phyloP scores from a whole-genome alignment of 2,329 filamentous ascomycete species.

The Lasiodiplodia hormozganensis region DNA sequence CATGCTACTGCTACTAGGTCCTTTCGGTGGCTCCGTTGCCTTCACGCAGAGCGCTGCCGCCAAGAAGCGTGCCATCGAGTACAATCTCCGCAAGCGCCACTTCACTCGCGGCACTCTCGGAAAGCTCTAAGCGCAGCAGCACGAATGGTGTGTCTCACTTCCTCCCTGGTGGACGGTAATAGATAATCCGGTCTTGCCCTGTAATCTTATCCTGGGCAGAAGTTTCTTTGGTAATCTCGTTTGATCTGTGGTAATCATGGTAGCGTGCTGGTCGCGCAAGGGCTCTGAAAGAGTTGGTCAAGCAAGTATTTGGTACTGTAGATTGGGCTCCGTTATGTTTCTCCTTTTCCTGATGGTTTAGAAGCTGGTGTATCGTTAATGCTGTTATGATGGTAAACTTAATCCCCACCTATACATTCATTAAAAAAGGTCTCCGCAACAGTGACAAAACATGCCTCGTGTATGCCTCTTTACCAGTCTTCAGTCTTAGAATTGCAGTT shows the following conservation, averaged over 20 bases:
- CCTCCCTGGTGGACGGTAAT: conserved; percentile 19
- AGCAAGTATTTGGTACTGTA: background rate
- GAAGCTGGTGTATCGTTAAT: conserved; percentile 19
- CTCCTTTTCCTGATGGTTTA: background rate
- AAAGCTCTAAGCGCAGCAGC: conserved; percentile 36
- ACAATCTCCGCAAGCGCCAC: conserved; percentile 51
- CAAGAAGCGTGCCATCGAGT: conserved; percentile 68
- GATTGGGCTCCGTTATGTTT: conserved; percentile 1
- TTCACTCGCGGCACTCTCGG: conserved; percentile 45
- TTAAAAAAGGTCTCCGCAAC: background rate
- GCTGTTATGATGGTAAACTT: conserved; percentile 27
- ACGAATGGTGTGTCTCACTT: background rate
- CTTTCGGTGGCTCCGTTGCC: conserved; percentile 71
- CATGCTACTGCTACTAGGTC: conserved; percentile 49
- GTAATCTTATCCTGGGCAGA: background rate
- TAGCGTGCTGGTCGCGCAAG: conserved; percentile 26
- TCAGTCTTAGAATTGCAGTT: background rate
- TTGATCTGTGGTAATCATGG: conserved; percentile 1
- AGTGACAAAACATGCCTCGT: background rate
- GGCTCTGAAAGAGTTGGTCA: background rate
- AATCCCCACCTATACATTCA: conserved; percentile 28
- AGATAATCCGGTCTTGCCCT: conserved; percentile 30
- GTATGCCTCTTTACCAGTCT: background rate
- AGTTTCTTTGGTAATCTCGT: conserved; percentile 28
- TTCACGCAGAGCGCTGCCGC: conserved; percentile 67